Percentiles rank a stretch among this genome's conserved stretches.
These are phyloP conservation scores for Zasmidium citrigriseum DNA, from an alignment of 2,329 filamentous ascomycete genomes.

Conservation along the genomic window DNA sequence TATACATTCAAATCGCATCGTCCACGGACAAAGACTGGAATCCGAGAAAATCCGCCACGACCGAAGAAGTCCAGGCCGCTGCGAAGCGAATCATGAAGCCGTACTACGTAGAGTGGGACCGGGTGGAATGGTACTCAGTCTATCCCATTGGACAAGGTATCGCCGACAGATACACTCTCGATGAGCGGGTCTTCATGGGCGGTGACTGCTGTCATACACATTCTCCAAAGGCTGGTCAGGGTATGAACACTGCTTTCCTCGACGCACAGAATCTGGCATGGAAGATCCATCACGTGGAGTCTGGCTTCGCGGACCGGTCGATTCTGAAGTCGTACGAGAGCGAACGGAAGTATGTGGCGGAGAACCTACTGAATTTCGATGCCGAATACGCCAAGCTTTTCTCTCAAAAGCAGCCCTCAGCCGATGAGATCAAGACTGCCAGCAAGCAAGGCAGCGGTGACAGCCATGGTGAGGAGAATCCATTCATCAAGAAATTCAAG, in stretches of 20 bases:
- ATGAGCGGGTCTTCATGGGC: slow-evolving; percentile 67
- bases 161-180: slow-evolving; percentile 64
- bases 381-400: slow-evolving; percentile 88
- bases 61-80: slow-evolving; percentile 58
- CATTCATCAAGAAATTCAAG: slow-evolving; percentile 89
- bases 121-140: slow-evolving; percentile 66
- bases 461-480: slow-evolving; percentile 58
- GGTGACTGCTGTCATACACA: slow-evolving; percentile 67
- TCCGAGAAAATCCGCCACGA: slow-evolving; percentile 61
- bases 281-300: slow-evolving; percentile 92
- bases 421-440: slow-evolving; percentile 71
- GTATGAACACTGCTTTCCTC: slow-evolving; percentile 63
- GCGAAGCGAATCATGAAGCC: slow-evolving; percentile 62
- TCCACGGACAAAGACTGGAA: slow-evolving; percentile 63
- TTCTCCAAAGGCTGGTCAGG: slow-evolving; percentile 64
- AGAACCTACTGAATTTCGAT: slow-evolving; percentile 83
- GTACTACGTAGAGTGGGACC: slow-evolving; percentile 64
- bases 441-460: slow-evolving; percentile 49
- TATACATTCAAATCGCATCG: slow-evolving; percentile 62
- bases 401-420: slow-evolving; percentile 73
- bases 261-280: slow-evolving; percentile 85
- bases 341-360: slow-evolving; percentile 81
- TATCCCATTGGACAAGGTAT: slow-evolving; percentile 68
- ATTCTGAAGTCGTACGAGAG: slow-evolving; percentile 82
- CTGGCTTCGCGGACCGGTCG: slow-evolving; percentile 73